Percentiles rank a stretch among this genome's conserved stretches.
Evolutionary conservation across 2,329 filamentous ascomycete species (phyloP).

Genomic region (Colletotrichum sp.): DNA sequence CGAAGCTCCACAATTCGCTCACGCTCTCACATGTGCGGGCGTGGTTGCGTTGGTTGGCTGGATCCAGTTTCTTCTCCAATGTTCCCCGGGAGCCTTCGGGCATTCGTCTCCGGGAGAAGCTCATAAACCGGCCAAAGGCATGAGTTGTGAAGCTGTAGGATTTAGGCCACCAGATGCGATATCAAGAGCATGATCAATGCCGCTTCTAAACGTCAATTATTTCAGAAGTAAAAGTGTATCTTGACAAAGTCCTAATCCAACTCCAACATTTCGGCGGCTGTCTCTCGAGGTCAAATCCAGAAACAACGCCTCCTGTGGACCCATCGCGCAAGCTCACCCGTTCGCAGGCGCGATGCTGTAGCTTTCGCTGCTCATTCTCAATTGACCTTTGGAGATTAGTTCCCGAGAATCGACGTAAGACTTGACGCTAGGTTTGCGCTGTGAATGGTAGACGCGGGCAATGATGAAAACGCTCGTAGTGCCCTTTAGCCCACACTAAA

Average conservation of each 20-base stretch:
- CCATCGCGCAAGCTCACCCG: neutral
- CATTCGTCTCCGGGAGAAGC: neutral
- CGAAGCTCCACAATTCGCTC: neutral
- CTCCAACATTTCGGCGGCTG: too few species aligned
- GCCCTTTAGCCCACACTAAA: rapidly evolving
- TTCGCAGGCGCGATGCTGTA: neutral
- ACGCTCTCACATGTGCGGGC: neutral
- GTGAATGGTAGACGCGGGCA: rapidly evolving
- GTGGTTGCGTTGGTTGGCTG: neutral
- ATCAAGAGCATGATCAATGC: neutral
- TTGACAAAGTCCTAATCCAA: too few species aligned
- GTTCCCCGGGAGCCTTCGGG: neutral
- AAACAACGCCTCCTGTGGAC: neutral
- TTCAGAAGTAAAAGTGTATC: too few species aligned
- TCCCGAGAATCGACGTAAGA: rapidly evolving
- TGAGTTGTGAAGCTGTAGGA: neutral
- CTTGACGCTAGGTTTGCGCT: too few species aligned
- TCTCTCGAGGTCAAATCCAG: too few species aligned
- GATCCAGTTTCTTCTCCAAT: neutral
- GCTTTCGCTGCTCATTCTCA: rapidly evolving
- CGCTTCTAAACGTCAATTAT: too few species aligned
- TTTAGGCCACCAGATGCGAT: neutral
- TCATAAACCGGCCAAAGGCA: neutral
- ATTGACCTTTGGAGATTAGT: neutral
- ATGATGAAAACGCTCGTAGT: too few species aligned